Percentiles rank a stretch among this genome's conserved stretches.
Conservation (phyloP, 2,329 filamentous ascomycete genomes). For the Colletotrichum spaethianum region DNA sequence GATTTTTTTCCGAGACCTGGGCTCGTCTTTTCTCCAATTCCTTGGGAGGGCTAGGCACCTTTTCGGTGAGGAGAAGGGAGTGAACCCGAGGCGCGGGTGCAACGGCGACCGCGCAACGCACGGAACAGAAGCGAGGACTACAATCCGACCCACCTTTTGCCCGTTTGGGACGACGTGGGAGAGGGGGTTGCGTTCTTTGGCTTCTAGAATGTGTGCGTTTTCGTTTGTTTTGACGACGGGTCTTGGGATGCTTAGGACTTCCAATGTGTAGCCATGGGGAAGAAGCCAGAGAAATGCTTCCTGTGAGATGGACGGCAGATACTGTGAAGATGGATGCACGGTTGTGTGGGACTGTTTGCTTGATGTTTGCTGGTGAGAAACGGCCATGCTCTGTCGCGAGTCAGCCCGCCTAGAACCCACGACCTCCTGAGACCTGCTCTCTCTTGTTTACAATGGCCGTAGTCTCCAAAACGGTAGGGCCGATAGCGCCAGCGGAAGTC, state of each 20-base stretch:
- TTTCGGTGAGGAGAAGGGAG: not conserved
- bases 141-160: conserved; percentile 15
- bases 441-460: not conserved
- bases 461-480: not conserved
- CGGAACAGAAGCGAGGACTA: not conserved
- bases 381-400: not conserved
- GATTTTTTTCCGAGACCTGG: conserved; percentile 34
- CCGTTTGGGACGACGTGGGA: not conserved
- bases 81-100: conserved; percentile 9
- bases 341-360: not conserved
- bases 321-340: no score
- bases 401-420: conserved; percentile 1
- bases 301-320: not conserved
- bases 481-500: not conserved
- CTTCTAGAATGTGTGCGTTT: not conserved
- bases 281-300: not conserved
- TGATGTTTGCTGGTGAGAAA: not conserved
- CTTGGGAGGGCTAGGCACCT: not conserved
- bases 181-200: not conserved
- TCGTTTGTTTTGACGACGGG: conserved; percentile 9
- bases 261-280: no score
- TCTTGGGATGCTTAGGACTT: not conserved
- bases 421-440: not conserved
- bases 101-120: not conserved
- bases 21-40: conserved; percentile 32